Evolutionary conservation across 1,139 yeast genomes (phyloP).

Genomic region (Zygosaccharomyces sapae): DNA sequence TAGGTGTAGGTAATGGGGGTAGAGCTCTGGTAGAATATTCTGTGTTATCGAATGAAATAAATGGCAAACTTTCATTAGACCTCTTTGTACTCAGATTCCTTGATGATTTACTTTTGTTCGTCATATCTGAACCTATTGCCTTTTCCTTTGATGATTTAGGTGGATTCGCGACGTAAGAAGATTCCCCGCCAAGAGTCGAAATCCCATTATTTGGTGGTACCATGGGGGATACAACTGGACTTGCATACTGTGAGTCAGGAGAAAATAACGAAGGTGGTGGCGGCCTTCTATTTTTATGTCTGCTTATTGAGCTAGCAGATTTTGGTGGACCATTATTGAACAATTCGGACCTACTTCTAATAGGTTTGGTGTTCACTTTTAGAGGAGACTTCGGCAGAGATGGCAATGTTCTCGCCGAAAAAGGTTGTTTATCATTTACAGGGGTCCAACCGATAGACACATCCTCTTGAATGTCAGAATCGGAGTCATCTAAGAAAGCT

Average conservation of each 20-base stretch:
- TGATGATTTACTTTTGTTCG: not conserved
- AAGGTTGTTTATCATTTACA: conserved; percentile 11
- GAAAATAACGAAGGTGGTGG: conserved; percentile 18
- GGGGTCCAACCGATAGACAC: conserved; percentile 26
- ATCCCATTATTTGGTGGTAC: conserved; percentile 6
- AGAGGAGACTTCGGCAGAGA: conserved; percentile 3
- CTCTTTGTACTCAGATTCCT: conserved; percentile 8
- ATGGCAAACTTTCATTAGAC: conserved; percentile 11
- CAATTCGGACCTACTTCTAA: conserved; percentile 1
- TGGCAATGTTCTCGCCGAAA: not conserved
- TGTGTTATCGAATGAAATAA: conserved; percentile 9
- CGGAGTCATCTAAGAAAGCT: conserved; percentile 17
- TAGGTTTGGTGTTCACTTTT: not conserved
- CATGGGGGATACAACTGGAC: not conserved
- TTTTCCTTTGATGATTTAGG: conserved; percentile 12
- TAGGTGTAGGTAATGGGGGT: conserved; percentile 15
- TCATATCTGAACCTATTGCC: conserved; percentile 9
- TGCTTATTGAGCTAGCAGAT: conserved; percentile 5
- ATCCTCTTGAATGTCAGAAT: conserved; percentile 9
- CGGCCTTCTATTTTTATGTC: conserved; percentile 14
- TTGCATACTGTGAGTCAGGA: conserved; percentile 8
- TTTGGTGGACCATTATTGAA: conserved; percentile 5
- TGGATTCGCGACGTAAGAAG: conserved; percentile 8
- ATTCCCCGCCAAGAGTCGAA: conserved; percentile 26
- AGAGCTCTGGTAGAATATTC: conserved; percentile 11